phyloP scores from a whole-genome alignment of 2,329 filamentous ascomycete species.

The Claviceps pazoutovae region DNA sequence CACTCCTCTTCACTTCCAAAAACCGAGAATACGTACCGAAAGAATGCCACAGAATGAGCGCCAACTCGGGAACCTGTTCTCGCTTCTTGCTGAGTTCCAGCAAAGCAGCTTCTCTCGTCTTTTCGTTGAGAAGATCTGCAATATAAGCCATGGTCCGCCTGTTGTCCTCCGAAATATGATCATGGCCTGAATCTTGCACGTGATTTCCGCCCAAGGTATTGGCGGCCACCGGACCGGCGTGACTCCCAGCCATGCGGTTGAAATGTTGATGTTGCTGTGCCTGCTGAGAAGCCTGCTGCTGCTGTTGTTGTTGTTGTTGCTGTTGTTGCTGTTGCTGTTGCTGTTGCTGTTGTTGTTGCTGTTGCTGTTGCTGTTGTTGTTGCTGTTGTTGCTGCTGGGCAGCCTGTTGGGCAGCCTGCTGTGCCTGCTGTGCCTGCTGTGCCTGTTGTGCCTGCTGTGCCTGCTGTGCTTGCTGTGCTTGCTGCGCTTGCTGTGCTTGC shows the following conservation, averaged over 20 bases:
- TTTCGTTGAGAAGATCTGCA: slow-evolving; percentile 77
- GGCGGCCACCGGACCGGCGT: slow-evolving; percentile 36
- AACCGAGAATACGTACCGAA: slow-evolving; percentile 52
- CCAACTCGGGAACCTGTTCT: slow-evolving; percentile 92
- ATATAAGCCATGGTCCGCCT: slow-evolving; percentile 86
- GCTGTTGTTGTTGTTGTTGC: slow-evolving; percentile 21
- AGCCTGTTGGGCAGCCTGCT: slow-evolving; percentile 9
- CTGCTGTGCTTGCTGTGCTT: too few species aligned
- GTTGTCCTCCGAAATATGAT: slow-evolving; percentile 77
- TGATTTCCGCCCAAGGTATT: slow-evolving; percentile 31
- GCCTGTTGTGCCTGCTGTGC: too few species aligned
- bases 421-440: slow-evolving; percentile 10
- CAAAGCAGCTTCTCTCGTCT: slow-evolving; percentile 76
- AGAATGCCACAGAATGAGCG: slow-evolving; percentile 94
- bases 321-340: slow-evolving; percentile 24
- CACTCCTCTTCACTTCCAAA: neutral
- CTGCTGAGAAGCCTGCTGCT: slow-evolving; percentile 21
- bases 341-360: slow-evolving; percentile 22
- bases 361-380: neutral
- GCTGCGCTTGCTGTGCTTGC: slow-evolving; percentile 39
- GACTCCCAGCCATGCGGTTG: slow-evolving; percentile 56
- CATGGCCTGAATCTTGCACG: slow-evolving; percentile 41
- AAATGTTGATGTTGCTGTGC: slow-evolving; percentile 45
- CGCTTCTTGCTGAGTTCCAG: slow-evolving; percentile 97
- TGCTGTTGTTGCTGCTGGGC: slow-evolving; percentile 25